A percentile compares a stretch with the other conserved stretches of the same genome.
Evolutionary conservation across 2,329 filamentous ascomycete genomes (phyloP).

Genomic region (Stemphylium vesicarium): DNA sequence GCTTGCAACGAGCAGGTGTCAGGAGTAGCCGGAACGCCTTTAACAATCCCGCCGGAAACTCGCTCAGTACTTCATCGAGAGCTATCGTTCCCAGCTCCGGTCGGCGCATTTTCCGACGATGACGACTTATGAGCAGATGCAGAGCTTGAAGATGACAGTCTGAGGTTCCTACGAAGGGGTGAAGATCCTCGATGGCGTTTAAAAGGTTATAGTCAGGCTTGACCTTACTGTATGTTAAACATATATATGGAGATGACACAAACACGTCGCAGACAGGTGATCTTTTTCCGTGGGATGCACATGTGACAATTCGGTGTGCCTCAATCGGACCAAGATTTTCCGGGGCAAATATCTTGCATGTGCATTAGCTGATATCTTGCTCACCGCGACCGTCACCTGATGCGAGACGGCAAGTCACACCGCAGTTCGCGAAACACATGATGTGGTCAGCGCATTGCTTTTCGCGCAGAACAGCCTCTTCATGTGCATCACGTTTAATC

Average conservation of each 20-base stretch:
- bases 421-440: neutral
- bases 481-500: conserved; percentile 1
- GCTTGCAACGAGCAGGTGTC: conserved; percentile 28
- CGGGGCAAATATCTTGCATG: neutral
- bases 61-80: conserved; percentile 7
- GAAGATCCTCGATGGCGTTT: neutral
- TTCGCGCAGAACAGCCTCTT: neutral
- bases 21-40: conserved; percentile 29
- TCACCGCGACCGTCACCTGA: no score
- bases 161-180: neutral
- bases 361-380: neutral
- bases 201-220: no score
- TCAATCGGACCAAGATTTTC: no score
- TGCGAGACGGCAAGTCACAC: neutral
- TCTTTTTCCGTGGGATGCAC: neutral
- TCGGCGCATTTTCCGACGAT: conserved; percentile 32
- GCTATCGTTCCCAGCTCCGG: conserved; percentile 14
- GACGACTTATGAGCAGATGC: neutral
- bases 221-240: neutral
- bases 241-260: neutral
- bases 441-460: neutral
- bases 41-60: neutral
- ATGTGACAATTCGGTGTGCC: neutral
- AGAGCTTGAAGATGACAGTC: neutral
- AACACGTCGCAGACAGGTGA: neutral